Base-by-base conservation (phyloP, 352 stramenopile species). In the Phytophthora cactorum region DNA sequence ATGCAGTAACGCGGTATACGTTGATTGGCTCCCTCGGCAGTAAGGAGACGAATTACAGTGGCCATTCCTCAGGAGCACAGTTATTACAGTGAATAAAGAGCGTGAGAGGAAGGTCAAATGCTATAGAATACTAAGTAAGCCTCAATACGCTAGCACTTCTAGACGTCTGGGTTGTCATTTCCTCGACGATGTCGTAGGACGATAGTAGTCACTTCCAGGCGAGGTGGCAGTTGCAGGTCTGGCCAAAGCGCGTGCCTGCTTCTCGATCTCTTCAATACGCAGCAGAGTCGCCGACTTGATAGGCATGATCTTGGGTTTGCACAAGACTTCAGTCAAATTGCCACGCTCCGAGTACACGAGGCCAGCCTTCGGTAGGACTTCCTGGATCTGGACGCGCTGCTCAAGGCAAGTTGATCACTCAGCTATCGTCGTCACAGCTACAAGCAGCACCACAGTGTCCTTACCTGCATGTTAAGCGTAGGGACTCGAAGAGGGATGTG, bases 231-330 rank as follows among this genome's bases (percentile, higher is more conserved):
- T 72, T 2, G 54, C 44, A 38, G 67, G 71, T 28, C 68, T 78
- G 45, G 65, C 73, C 41, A 72, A 45, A 38, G 77, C 79, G 10
- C 82, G 71, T 12, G 82, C 85, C 60, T 93, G 82, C 49, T 78
- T 81, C 66, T 96, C 89, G 49, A 96, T 92, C 58, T 96, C 79
- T 63, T 97, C 88, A 46, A 97, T 95, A 52, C 81, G 77, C 51
- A 95, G 59, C 61, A 97, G 62, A 31, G 86, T 93, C 51, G 88
- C 81, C 22, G 84, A 95, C 72, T 97, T 96, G 72, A 97, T 95
- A 3, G 91, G 88, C 65, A 97, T 66, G 51, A 96, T 93, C 68
- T 97, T 97, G 15, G 91, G 91, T 39, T 97, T 97, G 72, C 91
- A 97, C 25, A 97, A 68, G 61, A 96, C 78, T 61, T 96, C 87